A percentile compares a stretch with the other conserved stretches of the same genome.
Evolutionary conservation across 257 asterid species (phyloP).

Genomic region (Solanum piurae): DNA sequence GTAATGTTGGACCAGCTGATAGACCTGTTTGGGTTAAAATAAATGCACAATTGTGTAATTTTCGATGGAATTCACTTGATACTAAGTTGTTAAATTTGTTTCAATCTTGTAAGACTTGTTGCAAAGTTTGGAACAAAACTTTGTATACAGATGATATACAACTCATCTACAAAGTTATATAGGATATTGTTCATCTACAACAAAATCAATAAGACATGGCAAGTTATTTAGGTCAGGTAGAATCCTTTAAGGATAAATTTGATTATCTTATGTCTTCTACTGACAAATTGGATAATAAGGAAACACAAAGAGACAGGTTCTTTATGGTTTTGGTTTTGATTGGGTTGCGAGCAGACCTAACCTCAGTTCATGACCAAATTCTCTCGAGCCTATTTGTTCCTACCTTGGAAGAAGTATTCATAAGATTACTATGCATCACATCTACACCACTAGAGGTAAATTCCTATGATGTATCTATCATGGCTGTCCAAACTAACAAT

Average conservation of each 20-base stretch:
- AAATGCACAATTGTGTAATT: background rate
- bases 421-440: too few species aligned
- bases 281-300: background rate
- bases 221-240: background rate
- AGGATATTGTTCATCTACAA: background rate
- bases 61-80: background rate
- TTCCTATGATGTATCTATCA: too few species aligned
- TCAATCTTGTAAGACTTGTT: background rate
- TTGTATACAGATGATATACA: background rate
- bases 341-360: background rate
- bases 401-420: background rate
- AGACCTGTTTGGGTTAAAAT: background rate
- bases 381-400: background rate
- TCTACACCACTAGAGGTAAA: too few species aligned
- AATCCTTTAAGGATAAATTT: background rate
- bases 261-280: too few species aligned
- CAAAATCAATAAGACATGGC: background rate
- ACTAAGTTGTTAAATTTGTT: too few species aligned
- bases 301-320: background rate
- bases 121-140: background rate
- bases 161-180: background rate
- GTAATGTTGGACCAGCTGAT: background rate
- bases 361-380: background rate
- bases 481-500: too few species aligned
- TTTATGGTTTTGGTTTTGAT: background rate